Percentiles rank a stretch among this genome's conserved stretches.
These are phyloP conservation scores for Saururus chinensis DNA, from an alignment of 164 flowering plant genomes.

Conservation along the genomic window DNA sequence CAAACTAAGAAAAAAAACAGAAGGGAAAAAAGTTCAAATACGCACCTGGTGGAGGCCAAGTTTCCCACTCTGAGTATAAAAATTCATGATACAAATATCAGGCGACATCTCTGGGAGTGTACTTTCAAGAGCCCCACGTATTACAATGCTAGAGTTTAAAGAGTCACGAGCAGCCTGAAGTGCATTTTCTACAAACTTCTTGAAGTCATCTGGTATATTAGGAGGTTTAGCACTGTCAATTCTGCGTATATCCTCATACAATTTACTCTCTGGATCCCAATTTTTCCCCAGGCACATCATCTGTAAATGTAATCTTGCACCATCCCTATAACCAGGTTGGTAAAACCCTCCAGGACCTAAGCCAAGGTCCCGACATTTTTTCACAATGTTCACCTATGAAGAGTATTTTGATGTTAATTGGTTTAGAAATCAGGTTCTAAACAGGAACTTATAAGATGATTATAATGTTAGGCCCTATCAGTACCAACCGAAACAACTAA, in stretches of 20 bases:
- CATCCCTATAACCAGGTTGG: conserved; percentile 59
- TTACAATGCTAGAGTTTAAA: conserved; percentile 10
- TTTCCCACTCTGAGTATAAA: conserved; percentile 45
- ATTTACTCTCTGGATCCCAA: conserved; percentile 69
- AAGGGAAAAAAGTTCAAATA: not conserved
- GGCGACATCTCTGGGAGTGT: conserved; percentile 55
- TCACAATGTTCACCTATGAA: conserved; percentile 41
- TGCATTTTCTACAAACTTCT: conserved; percentile 34
- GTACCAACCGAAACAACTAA: no score
- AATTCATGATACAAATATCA: conserved; percentile 70
- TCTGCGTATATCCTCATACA: conserved; percentile 28
- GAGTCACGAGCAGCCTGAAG: conserved; percentile 34
- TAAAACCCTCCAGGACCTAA: conserved; percentile 70
- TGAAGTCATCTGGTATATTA: conserved; percentile 37
- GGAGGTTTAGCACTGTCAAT: conserved; percentile 55
- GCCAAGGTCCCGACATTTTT: conserved; percentile 56
- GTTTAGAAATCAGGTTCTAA: no score
- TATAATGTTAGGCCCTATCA: not conserved
- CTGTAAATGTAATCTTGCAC: conserved; percentile 42
- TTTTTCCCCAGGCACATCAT: conserved; percentile 92
- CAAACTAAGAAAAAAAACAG: not conserved
- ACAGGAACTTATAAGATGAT: not conserved
- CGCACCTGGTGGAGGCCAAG: conserved; percentile 91
- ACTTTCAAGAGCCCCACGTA: conserved; percentile 14
- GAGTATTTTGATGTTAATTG: not conserved